A percentile compares a stretch with the other conserved stretches of the same genome.
Evolutionary conservation across 2,329 filamentous ascomycete species (phyloP).

Genomic region (Aspergillus floridensis): DNA sequence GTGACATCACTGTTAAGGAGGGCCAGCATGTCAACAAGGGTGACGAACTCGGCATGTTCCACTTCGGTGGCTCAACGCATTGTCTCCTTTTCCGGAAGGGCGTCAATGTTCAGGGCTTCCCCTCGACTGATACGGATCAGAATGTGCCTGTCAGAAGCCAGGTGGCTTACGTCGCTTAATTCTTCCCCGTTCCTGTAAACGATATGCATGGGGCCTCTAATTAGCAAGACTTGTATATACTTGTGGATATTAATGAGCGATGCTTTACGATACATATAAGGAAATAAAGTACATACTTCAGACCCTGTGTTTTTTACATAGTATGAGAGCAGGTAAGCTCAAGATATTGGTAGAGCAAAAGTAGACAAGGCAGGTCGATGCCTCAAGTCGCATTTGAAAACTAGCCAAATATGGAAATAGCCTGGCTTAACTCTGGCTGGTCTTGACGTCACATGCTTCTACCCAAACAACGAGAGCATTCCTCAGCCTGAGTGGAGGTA

Average conservation of each 20-base stretch:
- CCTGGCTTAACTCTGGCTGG: not conserved
- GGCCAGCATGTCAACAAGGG: conserved; percentile 68
- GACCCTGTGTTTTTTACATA: not conserved
- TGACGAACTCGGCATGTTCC: conserved; percentile 73
- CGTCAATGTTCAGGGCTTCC: not conserved
- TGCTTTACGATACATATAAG: not conserved
- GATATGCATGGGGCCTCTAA: not conserved
- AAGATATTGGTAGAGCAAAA: not conserved
- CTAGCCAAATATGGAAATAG: not conserved
- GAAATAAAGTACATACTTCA: not conserved
- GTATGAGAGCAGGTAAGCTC: not conserved
- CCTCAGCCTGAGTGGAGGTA: too few species aligned
- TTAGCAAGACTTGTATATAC: not conserved
- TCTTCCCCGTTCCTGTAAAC: not conserved
- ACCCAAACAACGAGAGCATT: too few species aligned
- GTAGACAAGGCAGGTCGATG: too few species aligned
- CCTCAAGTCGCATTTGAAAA: not conserved
- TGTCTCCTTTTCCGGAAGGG: conserved; percentile 58
- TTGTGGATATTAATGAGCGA: not conserved
- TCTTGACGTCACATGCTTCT: not conserved
- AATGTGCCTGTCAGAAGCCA: not conserved
- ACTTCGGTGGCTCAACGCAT: conserved; percentile 72
- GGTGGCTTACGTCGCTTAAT: not conserved
- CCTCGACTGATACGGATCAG: not conserved
- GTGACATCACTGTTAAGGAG: conserved; percentile 66